Percentiles rank a stretch among this genome's conserved stretches.
Conservation (phyloP, 345 rosid genomes). For the Euphorbia peplus region DNA sequence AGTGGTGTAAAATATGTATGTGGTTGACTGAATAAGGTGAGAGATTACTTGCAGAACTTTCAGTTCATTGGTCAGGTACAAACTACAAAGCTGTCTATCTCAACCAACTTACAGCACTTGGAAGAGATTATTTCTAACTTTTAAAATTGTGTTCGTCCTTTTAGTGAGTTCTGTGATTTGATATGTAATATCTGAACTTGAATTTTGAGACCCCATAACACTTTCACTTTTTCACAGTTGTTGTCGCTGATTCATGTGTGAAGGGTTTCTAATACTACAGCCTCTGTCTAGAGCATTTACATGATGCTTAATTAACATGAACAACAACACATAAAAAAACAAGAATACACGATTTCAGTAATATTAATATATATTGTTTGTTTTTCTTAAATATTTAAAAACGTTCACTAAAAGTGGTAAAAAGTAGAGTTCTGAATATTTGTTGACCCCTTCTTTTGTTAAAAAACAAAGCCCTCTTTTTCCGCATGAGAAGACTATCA, state of each 20-base stretch:
- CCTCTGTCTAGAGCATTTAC: background rate
- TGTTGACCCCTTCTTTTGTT: background rate
- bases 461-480: background rate
- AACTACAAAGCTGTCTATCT: background rate
- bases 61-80: background rate
- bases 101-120: background rate
- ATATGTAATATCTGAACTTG: background rate
- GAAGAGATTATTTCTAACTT: background rate
- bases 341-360: background rate
- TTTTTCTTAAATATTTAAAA: background rate
- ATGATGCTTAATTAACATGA: conserved; percentile 1
- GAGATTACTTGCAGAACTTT: background rate
- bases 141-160: background rate
- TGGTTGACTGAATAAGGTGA: background rate
- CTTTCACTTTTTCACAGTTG: background rate
- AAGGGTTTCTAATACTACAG: background rate
- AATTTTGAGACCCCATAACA: background rate
- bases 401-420: background rate
- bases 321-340: background rate
- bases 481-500: background rate
- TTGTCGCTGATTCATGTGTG: background rate
- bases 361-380: background rate
- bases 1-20: background rate
- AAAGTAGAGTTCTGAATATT: conserved; percentile 1
- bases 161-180: background rate